Conservation (phyloP, 306 rosid genomes). For the Clitoria ternatea region DNA sequence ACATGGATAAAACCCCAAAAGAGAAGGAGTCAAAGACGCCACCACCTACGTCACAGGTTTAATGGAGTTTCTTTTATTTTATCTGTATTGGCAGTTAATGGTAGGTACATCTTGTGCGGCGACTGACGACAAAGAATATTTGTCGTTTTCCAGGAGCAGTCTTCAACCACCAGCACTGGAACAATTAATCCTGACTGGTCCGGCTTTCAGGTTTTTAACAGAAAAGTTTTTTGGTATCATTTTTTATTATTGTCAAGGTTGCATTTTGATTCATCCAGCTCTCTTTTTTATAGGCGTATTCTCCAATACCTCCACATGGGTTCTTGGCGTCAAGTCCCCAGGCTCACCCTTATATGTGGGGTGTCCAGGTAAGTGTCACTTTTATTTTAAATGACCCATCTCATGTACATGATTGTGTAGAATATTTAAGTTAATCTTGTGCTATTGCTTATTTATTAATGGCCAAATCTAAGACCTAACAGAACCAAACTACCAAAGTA, state of each 20-base stretch:
- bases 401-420: neutral
- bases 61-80: conserved; percentile 25
- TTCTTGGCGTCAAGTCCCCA: conserved; percentile 92
- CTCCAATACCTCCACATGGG: conserved; percentile 95
- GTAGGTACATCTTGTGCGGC: neutral
- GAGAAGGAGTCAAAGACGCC: conserved; percentile 76
- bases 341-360: conserved; percentile 99
- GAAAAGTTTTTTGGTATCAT: conserved; percentile 22
- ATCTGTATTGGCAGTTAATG: neutral
- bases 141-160: conserved; percentile 63
- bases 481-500: neutral
- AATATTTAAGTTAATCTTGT: neutral
- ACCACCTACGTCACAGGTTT: conserved; percentile 71
- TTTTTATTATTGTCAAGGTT: conserved; percentile 27
- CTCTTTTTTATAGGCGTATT: conserved; percentile 64
- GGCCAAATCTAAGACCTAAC: neutral
- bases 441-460: neutral
- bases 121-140: neutral
- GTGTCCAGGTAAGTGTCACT: conserved; percentile 71
- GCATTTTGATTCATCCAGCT: conserved; percentile 23
- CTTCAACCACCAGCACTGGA: conserved; percentile 59
- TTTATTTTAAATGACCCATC: neutral
- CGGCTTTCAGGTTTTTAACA: conserved; percentile 67
- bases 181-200: conserved; percentile 89
- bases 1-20: conserved; percentile 71